These are phyloP conservation scores for Penicillium dipodomyicola DNA, from an alignment of 495 filamentous ascomycete genomes.

Conservation along the genomic window DNA sequence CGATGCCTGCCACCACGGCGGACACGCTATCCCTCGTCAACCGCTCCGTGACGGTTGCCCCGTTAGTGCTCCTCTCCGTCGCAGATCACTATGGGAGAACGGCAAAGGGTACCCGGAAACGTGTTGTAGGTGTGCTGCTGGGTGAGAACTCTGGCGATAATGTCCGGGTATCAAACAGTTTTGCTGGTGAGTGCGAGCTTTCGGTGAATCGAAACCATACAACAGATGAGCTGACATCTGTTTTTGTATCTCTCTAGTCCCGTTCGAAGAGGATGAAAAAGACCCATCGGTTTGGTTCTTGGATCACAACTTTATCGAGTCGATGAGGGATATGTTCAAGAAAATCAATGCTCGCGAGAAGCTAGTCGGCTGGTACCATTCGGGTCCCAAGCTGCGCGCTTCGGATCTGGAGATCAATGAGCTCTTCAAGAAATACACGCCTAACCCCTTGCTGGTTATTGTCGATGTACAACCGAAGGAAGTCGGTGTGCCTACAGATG, in stretches of 20 bases:
- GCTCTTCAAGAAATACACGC: slow-evolving; percentile 98
- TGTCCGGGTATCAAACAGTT: slow-evolving; percentile 97
- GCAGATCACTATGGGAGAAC: slow-evolving; percentile 98
- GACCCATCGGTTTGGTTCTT: slow-evolving; percentile 99
- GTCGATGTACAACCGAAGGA: slow-evolving; percentile 99
- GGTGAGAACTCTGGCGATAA: slow-evolving; percentile 94
- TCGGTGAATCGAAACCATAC: slow-evolving; percentile 7
- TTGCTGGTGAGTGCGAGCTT: slow-evolving; percentile 68
- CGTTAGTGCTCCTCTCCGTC: slow-evolving; percentile 93
- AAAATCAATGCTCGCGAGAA: slow-evolving; percentile 99
- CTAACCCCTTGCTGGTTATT: slow-evolving; percentile 93
- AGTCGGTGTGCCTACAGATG: slow-evolving; percentile 95
- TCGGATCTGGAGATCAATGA: slow-evolving; percentile 99
- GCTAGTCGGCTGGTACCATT: slow-evolving; percentile 99
- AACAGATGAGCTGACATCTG: slow-evolving; percentile 18
- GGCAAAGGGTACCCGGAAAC: slow-evolving; percentile 84
- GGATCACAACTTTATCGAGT: slow-evolving; percentile 98
- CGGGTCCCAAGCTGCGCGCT: slow-evolving; percentile 92
- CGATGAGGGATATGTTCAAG: slow-evolving; percentile 99
- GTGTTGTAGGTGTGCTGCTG: slow-evolving; percentile 91
- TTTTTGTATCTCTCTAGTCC: slow-evolving; percentile 56
- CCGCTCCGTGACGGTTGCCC: slow-evolving; percentile 92
- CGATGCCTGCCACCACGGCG: slow-evolving; percentile 91
- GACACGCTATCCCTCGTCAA: slow-evolving; percentile 90
- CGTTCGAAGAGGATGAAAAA: slow-evolving; percentile 98